Conservation (phyloP, 495 filamentous ascomycete species). For the Penicillium salamii region DNA sequence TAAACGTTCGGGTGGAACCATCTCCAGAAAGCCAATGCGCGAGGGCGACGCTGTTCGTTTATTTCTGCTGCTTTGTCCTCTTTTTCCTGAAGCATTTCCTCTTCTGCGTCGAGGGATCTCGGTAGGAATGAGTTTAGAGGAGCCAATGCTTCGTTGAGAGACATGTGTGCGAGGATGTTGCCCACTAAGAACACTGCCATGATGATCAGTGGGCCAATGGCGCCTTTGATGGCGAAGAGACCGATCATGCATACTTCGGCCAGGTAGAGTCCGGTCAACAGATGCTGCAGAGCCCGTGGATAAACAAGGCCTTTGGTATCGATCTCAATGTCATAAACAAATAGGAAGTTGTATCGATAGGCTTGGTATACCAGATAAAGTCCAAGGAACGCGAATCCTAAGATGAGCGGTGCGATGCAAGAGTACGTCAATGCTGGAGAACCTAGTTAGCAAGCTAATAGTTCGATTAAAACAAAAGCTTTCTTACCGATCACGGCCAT, state of each 20-base stretch:
- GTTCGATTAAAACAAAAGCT: neutral
- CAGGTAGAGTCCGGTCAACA: conserved; percentile 80
- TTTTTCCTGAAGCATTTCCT: conserved; percentile 37
- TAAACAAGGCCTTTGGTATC: conserved; percentile 90
- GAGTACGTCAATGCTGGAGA: conserved; percentile 68
- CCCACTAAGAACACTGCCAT: conserved; percentile 76
- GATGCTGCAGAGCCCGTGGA: conserved; percentile 80
- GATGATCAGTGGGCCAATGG: conserved; percentile 71
- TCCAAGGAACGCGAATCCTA: conserved; percentile 78
- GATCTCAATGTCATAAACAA: conserved; percentile 75
- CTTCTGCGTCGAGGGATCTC: conserved; percentile 48
- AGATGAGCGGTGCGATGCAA: conserved; percentile 78
- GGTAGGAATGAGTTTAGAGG: conserved; percentile 77
- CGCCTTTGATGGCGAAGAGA: conserved; percentile 68
- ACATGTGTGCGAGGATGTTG: conserved; percentile 74
- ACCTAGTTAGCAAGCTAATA: neutral
- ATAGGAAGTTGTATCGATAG: conserved; percentile 89
- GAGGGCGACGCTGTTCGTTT: conserved; percentile 23
- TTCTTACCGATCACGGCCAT: conserved; percentile 73
- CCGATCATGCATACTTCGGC: conserved; percentile 83
- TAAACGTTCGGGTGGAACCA: conserved; percentile 79
- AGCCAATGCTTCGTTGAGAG: conserved; percentile 68
- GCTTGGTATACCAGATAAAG: conserved; percentile 81
- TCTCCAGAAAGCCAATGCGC: conserved; percentile 47
- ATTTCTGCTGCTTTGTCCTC: conserved; percentile 28